phyloP scores from a whole-genome alignment of 176 grass and related monocot species.

The Cenchrus purpureus region DNA sequence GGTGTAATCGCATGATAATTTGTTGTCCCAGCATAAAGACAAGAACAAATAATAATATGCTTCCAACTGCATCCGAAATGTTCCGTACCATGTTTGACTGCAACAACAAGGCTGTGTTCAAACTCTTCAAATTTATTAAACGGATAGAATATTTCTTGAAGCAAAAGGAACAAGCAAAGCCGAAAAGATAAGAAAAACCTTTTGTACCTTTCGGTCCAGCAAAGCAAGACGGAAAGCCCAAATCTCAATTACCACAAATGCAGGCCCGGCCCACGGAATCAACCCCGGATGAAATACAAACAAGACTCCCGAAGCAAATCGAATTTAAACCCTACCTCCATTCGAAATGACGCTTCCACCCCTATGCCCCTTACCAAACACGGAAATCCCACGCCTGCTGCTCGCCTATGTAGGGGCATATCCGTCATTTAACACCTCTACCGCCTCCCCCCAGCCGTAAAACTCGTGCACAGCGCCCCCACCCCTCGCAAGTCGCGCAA shows the following conservation, averaged over 20 bases:
- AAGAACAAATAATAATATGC: neutral
- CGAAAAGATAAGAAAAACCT: neutral
- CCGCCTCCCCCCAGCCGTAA: conserved; percentile 19
- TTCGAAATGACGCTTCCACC: neutral
- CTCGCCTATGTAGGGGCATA: neutral
- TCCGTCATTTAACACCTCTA: neutral
- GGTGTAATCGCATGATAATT: neutral
- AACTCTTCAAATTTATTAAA: neutral
- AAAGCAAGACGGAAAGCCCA: neutral
- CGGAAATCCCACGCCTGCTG: neutral
- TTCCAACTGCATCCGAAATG: neutral
- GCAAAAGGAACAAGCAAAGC: neutral
- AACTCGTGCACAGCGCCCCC: conserved; percentile 50
- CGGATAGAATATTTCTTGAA: neutral
- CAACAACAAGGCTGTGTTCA: neutral
- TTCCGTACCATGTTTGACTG: neutral
- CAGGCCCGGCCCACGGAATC: conserved; percentile 17
- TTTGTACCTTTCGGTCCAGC: neutral
- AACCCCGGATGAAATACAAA: neutral
- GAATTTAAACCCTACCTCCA: neutral
- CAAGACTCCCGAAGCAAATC: neutral
- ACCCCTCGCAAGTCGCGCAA: conserved; percentile 21
- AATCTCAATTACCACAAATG: neutral
- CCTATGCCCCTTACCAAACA: neutral
- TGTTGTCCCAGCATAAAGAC: neutral